A percentile compares a stretch with the other conserved stretches of the same genome.
These are phyloP conservation scores for Hymenoscyphus occultus DNA, from an alignment of 2,329 filamentous ascomycete genomes.

Conservation along the genomic window DNA sequence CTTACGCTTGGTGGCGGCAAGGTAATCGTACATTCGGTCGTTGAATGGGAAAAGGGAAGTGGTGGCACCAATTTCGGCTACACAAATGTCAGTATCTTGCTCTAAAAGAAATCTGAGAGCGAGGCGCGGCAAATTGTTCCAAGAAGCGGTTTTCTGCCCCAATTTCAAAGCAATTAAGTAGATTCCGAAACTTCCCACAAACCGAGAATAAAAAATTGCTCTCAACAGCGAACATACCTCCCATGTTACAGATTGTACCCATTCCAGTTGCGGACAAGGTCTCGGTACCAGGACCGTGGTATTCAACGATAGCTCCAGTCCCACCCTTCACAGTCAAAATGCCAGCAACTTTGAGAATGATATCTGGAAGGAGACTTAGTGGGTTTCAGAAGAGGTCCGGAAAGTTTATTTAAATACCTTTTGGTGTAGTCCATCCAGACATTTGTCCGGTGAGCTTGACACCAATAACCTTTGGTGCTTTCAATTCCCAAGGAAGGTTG, in stretches of 20 bases:
- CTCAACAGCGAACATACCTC: neutral
- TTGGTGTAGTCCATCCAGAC: constrained; percentile 88
- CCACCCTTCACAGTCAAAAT: constrained; percentile 98
- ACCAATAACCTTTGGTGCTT: constrained; percentile 96
- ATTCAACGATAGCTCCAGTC: constrained; percentile 86
- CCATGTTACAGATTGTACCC: constrained; percentile 74
- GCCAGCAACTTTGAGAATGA: constrained; percentile 95
- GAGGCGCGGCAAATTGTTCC: neutral
- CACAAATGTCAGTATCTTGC: neutral
- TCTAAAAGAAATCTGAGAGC: neutral
- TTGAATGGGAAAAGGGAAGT: constrained; percentile 98
- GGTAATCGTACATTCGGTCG: constrained; percentile 96
- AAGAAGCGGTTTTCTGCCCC: neutral
- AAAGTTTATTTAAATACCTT: constrained; percentile 58
- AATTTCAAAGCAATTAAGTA: neutral
- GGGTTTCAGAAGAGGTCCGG: neutral
- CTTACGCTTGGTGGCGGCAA: constrained; percentile 83
- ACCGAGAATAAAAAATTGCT: neutral
- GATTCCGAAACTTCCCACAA: neutral
- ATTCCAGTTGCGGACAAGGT: constrained; percentile 79
- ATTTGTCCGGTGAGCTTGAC: constrained; percentile 88
- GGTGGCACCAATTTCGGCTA: constrained; percentile 74
- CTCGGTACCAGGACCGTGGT: constrained; percentile 71
- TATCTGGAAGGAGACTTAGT: constrained; percentile 53
- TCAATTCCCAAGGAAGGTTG: constrained; percentile 94